A percentile compares a stretch with the other conserved stretches of the same genome.
phyloP scores from a whole-genome alignment of 2,329 filamentous ascomycete species.

The Calonectria henricotiae region DNA sequence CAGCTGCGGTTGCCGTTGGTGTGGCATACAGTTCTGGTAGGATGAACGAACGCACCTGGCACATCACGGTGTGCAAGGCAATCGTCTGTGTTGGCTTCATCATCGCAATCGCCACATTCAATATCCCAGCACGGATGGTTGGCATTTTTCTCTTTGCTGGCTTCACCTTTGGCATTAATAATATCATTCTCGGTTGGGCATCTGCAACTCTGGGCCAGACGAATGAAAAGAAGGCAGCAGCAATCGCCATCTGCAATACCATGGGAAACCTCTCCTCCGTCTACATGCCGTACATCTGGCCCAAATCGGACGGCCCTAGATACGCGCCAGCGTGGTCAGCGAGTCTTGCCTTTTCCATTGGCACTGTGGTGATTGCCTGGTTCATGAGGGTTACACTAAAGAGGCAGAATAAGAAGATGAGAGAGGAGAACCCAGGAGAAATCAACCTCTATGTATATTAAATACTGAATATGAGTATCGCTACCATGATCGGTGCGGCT shows the following conservation, averaged over 20 bases:
- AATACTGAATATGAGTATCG: background rate
- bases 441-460: constrained; percentile 4
- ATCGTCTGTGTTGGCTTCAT: constrained; percentile 8
- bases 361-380: background rate
- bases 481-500: no score
- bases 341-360: background rate
- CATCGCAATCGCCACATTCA: constrained; percentile 2
- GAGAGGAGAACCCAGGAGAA: constrained; percentile 1
- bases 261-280: background rate
- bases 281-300: constrained; percentile 7
- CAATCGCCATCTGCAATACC: constrained; percentile 5
- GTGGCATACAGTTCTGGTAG: constrained; percentile 9
- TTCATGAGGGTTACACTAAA: background rate
- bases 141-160: constrained; percentile 4
- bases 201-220: background rate
- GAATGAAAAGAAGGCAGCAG: constrained; percentile 1
- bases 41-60: constrained; percentile 10
- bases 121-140: background rate
- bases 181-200: constrained; percentile 7
- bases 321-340: constrained; percentile 5
- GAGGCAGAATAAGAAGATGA: constrained; percentile 3
- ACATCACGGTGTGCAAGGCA: background rate
- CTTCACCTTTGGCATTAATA: constrained; percentile 3
- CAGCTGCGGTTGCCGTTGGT: background rate
- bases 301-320: constrained; percentile 2